Base-by-base conservation (phyloP, 2,329 filamentous ascomycete species). In the Lecanicillium sp. region DNA sequence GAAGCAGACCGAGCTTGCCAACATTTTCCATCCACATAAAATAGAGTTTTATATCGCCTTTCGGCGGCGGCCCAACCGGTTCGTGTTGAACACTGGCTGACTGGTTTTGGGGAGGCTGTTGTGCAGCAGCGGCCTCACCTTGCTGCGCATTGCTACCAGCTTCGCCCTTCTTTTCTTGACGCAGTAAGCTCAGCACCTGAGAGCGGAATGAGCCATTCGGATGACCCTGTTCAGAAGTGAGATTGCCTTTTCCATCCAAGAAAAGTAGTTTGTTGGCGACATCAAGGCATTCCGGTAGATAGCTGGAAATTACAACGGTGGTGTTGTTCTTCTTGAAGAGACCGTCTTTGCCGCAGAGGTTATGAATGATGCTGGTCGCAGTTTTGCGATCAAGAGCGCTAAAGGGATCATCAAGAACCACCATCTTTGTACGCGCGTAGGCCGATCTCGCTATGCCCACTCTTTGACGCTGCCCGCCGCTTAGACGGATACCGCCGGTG, bases 381-480 rank as follows among this genome's bases (percentile, higher is more conserved):
- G 38, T 41, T n/a, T n/a, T 15, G 12, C 38, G 12, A 9, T 41
- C 38, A 2, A 41, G 10, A 2, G 38, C 23, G 15, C 38, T 41
- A 9, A 41, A 20, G 5, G 24, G 19, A 10, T 41, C 38, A 27
- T 41, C 38, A 14, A 41, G 17, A 27, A 41, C 23, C n/a, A 41
- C 12, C 23, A 41, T 12, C 24, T 27, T 8, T n/a, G 38, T 15
- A 9, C 23, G 15, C 15, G n/a, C n/a, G 20, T 24, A 41, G 24
- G 12, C 38, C 1, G 38, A 23, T 20, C 38, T 41, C 11, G 38
- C 38, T 8, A 41, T 41, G 9, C 38, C 30, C n/a, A 44, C 21
- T 35, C 42, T 35, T 26, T 26, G 27, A 14, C 30, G 29, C 20
- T 44, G 42, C 5, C 42, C 42, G 11, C 42, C 42, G n/a, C 42